A percentile compares a stretch with the other conserved stretches of the same genome.
Evolutionary conservation across 1,284 basidiomycete species (phyloP).

Genomic region (Austroboletus rostrupii): DNA sequence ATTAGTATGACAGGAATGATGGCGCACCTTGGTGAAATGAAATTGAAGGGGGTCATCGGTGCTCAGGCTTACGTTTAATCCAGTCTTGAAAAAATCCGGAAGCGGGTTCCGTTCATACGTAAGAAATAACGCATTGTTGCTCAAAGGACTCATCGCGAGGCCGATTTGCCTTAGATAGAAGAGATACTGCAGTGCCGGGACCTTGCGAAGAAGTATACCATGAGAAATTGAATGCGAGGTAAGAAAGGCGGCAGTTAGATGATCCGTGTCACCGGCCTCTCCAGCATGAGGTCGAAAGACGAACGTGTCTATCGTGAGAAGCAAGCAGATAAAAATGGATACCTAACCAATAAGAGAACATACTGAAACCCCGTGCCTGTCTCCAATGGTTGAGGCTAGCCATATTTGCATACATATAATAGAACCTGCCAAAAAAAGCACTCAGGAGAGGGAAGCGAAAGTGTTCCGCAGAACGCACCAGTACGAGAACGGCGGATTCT

Average conservation of each 20-base stretch:
- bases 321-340: background rate
- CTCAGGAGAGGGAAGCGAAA: background rate
- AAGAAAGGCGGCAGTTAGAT: slow-evolving; percentile 92
- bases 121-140: slow-evolving; percentile 96
- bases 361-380: slow-evolving; percentile 84
- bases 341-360: slow-evolving; percentile 28
- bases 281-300: slow-evolving; percentile 96
- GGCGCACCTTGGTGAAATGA: slow-evolving; percentile 86
- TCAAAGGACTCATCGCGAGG: slow-evolving; percentile 96
- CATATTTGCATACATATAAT: slow-evolving; percentile 98
- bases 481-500: slow-evolving; percentile 93
- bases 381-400: slow-evolving; percentile 94
- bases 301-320: slow-evolving; percentile 73
- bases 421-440: slow-evolving; percentile 58
- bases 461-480: slow-evolving; percentile 52
- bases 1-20: background rate
- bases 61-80: slow-evolving; percentile 94
- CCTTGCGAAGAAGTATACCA: slow-evolving; percentile 95
- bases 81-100: slow-evolving; percentile 95
- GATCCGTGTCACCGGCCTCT: slow-evolving; percentile 98
- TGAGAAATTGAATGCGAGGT: slow-evolving; percentile 98
- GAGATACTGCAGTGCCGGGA: slow-evolving; percentile 89
- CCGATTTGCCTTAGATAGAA: slow-evolving; percentile 98
- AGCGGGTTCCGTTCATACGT: slow-evolving; percentile 97
- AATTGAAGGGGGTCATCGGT: slow-evolving; percentile 96